Evolutionary conservation across 2,329 filamentous ascomycete genomes (phyloP).

Genomic region (Fusarium verticillioides): DNA sequence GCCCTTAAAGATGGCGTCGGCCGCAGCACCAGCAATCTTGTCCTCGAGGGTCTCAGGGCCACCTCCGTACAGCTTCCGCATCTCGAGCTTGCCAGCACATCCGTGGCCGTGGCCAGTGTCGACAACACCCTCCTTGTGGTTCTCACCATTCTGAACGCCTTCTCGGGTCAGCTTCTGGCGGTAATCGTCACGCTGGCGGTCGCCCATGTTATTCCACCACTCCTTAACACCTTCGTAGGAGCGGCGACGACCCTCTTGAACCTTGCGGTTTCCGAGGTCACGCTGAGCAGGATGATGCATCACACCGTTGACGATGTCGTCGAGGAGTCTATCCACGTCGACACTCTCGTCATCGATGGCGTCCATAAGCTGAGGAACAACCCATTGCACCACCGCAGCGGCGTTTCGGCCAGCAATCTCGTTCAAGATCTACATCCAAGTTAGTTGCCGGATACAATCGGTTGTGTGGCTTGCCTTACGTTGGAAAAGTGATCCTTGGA

Average conservation of each 20-base stretch:
- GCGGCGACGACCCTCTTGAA: conserved; percentile 74
- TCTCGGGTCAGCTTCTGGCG: conserved; percentile 80
- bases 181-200: conserved; percentile 72
- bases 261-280: conserved; percentile 74
- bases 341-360: conserved; percentile 83
- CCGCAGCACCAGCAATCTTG: conserved; percentile 66
- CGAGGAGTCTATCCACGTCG: conserved; percentile 76
- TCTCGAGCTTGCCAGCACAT: conserved; percentile 79
- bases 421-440: conserved; percentile 71
- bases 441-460: not conserved
- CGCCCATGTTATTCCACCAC: conserved; percentile 81
- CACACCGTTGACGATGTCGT: conserved; percentile 82
- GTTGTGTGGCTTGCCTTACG: conserved; percentile 52
- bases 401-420: conserved; percentile 88
- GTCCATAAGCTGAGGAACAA: conserved; percentile 87
- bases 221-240: conserved; percentile 85
- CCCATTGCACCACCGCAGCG: conserved; percentile 82
- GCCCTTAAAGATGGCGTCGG: conserved; percentile 67
- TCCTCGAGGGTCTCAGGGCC: conserved; percentile 63
- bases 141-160: conserved; percentile 80
- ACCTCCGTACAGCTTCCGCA: conserved; percentile 72
- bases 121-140: conserved; percentile 86
- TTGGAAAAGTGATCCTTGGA: conserved; percentile 97
- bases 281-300: conserved; percentile 90
- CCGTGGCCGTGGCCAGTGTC: conserved; percentile 89